A percentile compares a stretch with the other conserved stretches of the same genome.
These are phyloP conservation scores for Cichorium intybus DNA, from an alignment of 140 eudicot genomes.

Conservation along the genomic window DNA sequence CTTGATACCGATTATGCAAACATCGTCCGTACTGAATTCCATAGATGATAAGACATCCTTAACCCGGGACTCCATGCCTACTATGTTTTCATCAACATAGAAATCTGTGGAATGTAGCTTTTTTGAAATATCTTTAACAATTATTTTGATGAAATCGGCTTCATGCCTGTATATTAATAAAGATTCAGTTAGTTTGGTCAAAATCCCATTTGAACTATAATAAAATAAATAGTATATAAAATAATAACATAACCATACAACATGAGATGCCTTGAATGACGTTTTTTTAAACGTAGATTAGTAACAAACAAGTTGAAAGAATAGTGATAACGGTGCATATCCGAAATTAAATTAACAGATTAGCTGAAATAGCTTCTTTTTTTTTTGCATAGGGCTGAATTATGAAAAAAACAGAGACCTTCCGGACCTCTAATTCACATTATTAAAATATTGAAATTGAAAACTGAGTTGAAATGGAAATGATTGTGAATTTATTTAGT, in stretches of 20 bases:
- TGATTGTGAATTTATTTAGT: no score
- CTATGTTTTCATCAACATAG: no score
- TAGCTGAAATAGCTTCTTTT: not conserved
- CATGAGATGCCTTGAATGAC: not conserved
- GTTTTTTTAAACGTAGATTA: no score
- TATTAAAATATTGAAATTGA: not conserved
- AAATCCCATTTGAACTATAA: not conserved
- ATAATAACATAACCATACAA: not conserved
- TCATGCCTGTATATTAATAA: not conserved
- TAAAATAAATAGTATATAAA: no score
- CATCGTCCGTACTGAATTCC: not conserved
- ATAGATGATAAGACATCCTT: not conserved
- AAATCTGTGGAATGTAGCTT: not conserved
- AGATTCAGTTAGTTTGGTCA: not conserved
- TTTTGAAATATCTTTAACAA: not conserved
- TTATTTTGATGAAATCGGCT: not conserved
- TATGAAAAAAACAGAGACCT: no score
- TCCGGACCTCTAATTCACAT: not conserved
- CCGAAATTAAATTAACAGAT: no score
- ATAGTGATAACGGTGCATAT: no score
- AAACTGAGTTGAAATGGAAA: not conserved
- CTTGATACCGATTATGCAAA: constrained; percentile 15
- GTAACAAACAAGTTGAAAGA: not conserved
- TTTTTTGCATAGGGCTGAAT: not conserved
- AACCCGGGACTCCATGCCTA: not conserved